These are phyloP conservation scores for Penicillium sclerotiorum DNA, from an alignment of 2,329 filamentous ascomycete species.

Conservation along the genomic window DNA sequence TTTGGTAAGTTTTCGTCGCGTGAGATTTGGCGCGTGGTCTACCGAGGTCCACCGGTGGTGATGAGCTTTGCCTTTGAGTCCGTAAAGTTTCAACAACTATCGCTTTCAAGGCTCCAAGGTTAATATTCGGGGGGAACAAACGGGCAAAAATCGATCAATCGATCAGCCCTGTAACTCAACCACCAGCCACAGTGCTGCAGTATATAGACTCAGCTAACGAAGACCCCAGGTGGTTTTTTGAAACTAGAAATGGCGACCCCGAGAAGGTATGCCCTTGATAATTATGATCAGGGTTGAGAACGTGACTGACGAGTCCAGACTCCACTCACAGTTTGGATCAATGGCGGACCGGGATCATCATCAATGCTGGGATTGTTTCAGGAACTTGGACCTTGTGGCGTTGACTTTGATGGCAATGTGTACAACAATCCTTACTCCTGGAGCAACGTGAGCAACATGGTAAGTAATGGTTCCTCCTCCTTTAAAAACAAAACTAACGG, in stretches of 20 bases:
- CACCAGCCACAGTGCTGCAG: too few species aligned
- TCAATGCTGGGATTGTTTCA: constrained; percentile 40
- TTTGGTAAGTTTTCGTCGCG: constrained; percentile 16
- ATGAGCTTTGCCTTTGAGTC: too few species aligned
- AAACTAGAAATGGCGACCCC: constrained; percentile 17
- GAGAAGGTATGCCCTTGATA: constrained; percentile 7
- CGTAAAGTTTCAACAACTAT: too few species aligned
- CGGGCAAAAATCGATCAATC: too few species aligned
- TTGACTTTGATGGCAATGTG: constrained; percentile 21
- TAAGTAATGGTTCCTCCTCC: too few species aligned
- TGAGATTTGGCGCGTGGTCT: too few species aligned
- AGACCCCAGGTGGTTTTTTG: constrained; percentile 26
- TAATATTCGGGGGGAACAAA: too few species aligned
- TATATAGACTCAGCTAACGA: too few species aligned
- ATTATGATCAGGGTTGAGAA: background rate
- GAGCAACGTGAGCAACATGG: constrained; percentile 27
- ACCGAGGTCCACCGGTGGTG: too few species aligned
- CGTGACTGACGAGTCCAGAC: constrained; percentile 2
- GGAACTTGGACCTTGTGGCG: constrained; percentile 35
- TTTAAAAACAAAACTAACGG: background rate
- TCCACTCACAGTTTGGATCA: constrained; percentile 30
- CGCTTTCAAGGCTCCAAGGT: too few species aligned
- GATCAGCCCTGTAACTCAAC: too few species aligned
- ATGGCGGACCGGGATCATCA: constrained; percentile 30
- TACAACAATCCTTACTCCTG: constrained; percentile 27